Conservation (phyloP, 2,329 filamentous ascomycete species). For the Xylaria sp. region DNA sequence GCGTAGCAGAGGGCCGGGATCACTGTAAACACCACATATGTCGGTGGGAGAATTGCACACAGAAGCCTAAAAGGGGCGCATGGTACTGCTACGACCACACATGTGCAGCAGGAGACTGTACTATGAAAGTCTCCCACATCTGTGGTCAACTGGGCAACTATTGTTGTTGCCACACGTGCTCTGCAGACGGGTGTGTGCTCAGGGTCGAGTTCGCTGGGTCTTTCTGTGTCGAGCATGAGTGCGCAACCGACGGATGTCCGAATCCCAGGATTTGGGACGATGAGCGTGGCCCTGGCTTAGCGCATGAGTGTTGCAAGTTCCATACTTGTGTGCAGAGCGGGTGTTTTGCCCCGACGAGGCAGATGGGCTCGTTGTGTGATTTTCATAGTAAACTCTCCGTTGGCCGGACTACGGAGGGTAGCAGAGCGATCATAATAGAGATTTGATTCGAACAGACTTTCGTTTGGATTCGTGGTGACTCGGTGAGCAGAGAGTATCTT, state of each 20-base stretch:
- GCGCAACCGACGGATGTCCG: constrained; percentile 1
- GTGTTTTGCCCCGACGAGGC: constrained; percentile 2
- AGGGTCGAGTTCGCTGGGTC: neutral
- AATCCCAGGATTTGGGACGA: constrained; percentile 8
- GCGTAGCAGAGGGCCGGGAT: neutral
- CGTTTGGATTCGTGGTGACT: too few relatives aligned
- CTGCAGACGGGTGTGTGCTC: neutral
- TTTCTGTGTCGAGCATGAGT: constrained; percentile 8
- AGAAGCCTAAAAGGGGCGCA: neutral
- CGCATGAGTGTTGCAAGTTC: constrained; percentile 7
- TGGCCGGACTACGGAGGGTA: neutral
- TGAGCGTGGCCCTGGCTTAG: neutral
- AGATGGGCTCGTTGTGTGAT: constrained; percentile 3
- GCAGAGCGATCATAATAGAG: neutral
- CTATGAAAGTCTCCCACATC: neutral
- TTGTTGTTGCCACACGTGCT: constrained; percentile 10
- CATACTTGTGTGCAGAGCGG: constrained; percentile 9
- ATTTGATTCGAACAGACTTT: too few relatives aligned
- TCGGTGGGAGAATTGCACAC: neutral
- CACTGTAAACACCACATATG: constrained; percentile 3
- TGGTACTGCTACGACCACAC: constrained; percentile 4
- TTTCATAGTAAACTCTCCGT: neutral
- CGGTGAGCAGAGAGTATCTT: too few relatives aligned
- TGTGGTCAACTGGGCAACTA: constrained; percentile 2
- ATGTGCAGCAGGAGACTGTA: constrained; percentile 4